Percentiles rank a stretch among this genome's conserved stretches.
phyloP scores from a whole-genome alignment of 108 stramenopile species.

The Cylindrotheca closterium region DNA sequence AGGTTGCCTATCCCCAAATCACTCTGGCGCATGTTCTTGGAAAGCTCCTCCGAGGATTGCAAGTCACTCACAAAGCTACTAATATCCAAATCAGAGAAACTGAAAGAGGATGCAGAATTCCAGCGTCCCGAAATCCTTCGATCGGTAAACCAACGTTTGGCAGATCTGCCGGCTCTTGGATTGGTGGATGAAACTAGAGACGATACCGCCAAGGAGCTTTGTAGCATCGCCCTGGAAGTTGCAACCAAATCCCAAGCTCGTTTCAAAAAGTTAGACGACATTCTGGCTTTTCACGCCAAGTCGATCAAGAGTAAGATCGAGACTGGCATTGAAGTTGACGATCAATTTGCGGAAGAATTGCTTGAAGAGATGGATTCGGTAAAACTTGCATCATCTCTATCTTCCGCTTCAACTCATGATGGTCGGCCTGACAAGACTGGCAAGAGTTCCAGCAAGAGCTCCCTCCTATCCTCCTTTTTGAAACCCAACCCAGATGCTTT shows the following conservation, averaged over 20 bases:
- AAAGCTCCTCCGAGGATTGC: constrained; percentile 35
- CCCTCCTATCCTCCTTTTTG: background rate
- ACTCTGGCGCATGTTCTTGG: constrained; percentile 41
- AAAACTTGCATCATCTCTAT: background rate
- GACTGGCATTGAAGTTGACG: constrained; percentile 29
- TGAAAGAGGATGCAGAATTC: constrained; percentile 31
- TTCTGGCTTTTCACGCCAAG: constrained; percentile 34
- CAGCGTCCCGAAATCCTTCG: constrained; percentile 8
- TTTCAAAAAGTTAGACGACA: constrained; percentile 26
- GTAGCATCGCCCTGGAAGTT: constrained; percentile 27
- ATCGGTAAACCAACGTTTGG: constrained; percentile 17
- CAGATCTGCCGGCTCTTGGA: constrained; percentile 29
- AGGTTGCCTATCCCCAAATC: constrained; percentile 37
- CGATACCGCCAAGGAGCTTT: constrained; percentile 21
- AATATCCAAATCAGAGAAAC: constrained; percentile 34
- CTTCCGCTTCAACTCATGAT: background rate
- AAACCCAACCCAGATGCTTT: constrained; percentile 43
- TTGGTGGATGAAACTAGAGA: constrained; percentile 27
- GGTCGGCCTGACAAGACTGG: background rate
- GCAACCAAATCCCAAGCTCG: constrained; percentile 14
- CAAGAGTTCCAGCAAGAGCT: background rate
- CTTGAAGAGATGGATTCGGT: constrained; percentile 17
- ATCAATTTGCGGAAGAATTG: constrained; percentile 39
- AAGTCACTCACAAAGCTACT: constrained; percentile 28
- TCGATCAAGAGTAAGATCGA: constrained; percentile 30